Conservation (phyloP, 352 stramenopile genomes). For the Pythium utonaiense region DNA sequence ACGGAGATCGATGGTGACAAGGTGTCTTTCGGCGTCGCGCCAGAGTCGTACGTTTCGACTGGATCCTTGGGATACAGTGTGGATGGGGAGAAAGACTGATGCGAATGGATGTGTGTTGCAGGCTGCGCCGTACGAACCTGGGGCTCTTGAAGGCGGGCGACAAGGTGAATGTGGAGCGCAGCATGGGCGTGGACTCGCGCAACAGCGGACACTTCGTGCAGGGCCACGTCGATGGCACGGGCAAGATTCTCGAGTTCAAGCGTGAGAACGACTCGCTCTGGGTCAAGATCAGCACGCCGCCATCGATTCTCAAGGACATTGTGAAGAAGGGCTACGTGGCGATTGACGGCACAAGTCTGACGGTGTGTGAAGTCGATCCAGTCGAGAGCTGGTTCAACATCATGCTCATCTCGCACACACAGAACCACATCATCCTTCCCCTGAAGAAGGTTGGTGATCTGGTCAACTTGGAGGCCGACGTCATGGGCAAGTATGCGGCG, state of each 20-base stretch:
- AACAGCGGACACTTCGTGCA: conserved; percentile 99
- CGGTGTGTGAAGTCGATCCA: conserved; percentile 91
- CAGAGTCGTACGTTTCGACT: conserved; percentile 82
- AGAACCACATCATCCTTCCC: conserved; percentile 95
- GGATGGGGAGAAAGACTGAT: not conserved
- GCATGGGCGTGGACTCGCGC: conserved; percentile 82
- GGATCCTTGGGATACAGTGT: not conserved
- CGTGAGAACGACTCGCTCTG: conserved; percentile 95
- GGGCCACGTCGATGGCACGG: conserved; percentile 96
- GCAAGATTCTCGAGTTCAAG: conserved; percentile 86
- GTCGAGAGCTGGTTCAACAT: conserved; percentile 94
- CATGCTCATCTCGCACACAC: conserved; percentile 98
- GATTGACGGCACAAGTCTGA: conserved; percentile 97
- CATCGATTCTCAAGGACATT: conserved; percentile 91
- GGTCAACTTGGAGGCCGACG: conserved; percentile 92
- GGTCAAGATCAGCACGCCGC: conserved; percentile 86
- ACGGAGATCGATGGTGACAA: conserved; percentile 85
- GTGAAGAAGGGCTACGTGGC: conserved; percentile 94
- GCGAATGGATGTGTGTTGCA: conserved; percentile 11
- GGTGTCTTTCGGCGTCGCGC: conserved; percentile 93
- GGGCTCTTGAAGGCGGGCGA: conserved; percentile 71
- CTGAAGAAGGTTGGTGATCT: conserved; percentile 84
- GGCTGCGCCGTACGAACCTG: conserved; percentile 91
- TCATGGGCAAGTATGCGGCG: conserved; percentile 91
- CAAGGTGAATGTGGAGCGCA: conserved; percentile 94